Conservation (phyloP, 768 basidiomycete species). For the Gymnopilus junonius region DNA sequence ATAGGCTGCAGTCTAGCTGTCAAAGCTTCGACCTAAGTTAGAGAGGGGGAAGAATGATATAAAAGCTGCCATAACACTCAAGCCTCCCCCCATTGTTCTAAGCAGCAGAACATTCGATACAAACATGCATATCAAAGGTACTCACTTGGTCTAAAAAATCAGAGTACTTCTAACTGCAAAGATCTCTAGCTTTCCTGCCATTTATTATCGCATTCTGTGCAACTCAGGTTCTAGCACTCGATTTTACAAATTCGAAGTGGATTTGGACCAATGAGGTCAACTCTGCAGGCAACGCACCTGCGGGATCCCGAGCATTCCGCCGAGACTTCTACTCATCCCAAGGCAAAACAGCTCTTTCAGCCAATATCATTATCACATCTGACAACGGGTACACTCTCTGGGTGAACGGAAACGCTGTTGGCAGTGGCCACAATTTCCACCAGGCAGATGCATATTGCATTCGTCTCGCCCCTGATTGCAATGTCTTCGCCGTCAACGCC, state of each 20-base stretch:
- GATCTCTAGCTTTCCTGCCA: background rate
- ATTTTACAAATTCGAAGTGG: conserved; percentile 21
- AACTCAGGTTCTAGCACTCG: background rate
- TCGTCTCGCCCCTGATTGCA: conserved; percentile 26
- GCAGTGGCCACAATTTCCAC: conserved; percentile 22
- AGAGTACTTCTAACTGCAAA: background rate
- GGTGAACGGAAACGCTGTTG: conserved; percentile 32
- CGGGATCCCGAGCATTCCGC: conserved; percentile 32
- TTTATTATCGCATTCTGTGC: background rate
- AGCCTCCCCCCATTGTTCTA: background rate
- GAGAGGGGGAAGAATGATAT: too few relatives aligned
- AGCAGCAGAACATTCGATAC: background rate
- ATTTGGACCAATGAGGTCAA: conserved; percentile 32
- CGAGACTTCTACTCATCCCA: conserved; percentile 23
- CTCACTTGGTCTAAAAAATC: background rate
- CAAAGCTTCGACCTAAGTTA: too few relatives aligned
- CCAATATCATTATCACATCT: conserved; percentile 30
- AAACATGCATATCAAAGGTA: background rate
- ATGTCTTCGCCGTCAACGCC: conserved; percentile 35
- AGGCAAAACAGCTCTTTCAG: conserved; percentile 29
- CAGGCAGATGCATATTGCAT: conserved; percentile 33
- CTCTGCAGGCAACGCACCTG: conserved; percentile 13
- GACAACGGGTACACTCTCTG: conserved; percentile 36
- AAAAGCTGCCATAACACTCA: background rate
- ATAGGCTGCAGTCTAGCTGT: too few relatives aligned